Conservation (phyloP, 768 basidiomycete genomes). For the Pisolithus tinctorius region DNA sequence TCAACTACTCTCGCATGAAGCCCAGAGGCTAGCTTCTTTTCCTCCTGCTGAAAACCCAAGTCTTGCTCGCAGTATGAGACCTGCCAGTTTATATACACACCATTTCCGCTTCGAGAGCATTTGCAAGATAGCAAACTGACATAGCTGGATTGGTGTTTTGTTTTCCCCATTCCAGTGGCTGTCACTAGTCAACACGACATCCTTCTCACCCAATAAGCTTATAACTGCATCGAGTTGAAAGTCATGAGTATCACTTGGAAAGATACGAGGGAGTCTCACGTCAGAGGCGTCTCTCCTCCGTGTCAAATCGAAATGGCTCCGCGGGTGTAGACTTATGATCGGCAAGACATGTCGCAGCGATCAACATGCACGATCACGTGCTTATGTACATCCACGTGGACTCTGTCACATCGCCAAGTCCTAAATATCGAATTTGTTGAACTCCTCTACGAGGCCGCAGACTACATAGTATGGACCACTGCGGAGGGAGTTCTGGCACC, state of each 20-base stretch:
- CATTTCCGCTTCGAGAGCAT: slow-evolving; percentile 7
- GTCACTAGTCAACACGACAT: background rate
- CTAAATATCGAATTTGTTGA: background rate
- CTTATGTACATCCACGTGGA: background rate
- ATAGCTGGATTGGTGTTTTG: slow-evolving; percentile 5
- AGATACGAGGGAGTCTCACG: background rate
- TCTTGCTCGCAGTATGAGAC: background rate
- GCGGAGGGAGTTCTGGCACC: no score
- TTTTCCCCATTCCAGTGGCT: background rate
- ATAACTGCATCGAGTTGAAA: background rate
- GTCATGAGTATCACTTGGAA: background rate
- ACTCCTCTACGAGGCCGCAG: background rate
- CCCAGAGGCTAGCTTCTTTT: background rate
- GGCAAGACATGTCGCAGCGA: background rate
- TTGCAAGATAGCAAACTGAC: slow-evolving; percentile 16
- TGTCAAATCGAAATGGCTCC: background rate
- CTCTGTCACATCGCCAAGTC: background rate
- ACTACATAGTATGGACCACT: no score
- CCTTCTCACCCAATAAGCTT: background rate
- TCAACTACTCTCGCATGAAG: background rate
- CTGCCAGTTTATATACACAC: background rate
- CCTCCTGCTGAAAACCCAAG: background rate
- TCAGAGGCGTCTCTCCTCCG: background rate
- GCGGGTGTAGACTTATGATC: background rate
- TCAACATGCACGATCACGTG: background rate